Evolutionary conservation across 2,329 filamentous ascomycete genomes (phyloP), one percentile per base, ranked within the genome.

Genomic region (Hypoxylon sp.): DNA sequence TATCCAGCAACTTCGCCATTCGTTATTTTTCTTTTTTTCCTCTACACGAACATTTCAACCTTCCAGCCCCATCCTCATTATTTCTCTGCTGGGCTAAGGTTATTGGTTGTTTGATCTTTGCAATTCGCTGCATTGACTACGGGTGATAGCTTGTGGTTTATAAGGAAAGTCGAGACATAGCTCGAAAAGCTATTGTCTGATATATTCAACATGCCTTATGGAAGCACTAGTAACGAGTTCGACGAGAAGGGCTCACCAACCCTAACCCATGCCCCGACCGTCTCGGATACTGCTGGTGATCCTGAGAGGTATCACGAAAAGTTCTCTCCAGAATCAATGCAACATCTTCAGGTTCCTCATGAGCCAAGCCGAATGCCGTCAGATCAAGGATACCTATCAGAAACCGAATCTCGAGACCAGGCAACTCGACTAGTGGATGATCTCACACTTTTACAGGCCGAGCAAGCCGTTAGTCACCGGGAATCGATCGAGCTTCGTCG

Each of bases 391-490:
- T 70, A 72, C 39, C 17, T 77, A 7, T 74, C 76, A 3, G 63
- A 71, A 4, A 57, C 69, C 42, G 73, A 73, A 44, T 76, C 75
- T 37, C 67, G 74, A 35, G 72, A 76, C 17, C 75, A 78, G 48
- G 74, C 75, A 15, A 74, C 69, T 8, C 70, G 74, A 6, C 60
- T 79, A 19, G 72, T 69, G 11, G 77, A 79, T 47, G 76, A 79
- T 51, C 69, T 79, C 50, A 74, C 73, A 0, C 24, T 79, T n/a
- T 70, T 79, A 2, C 73, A 77, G 58, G 76, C 73, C 11, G 77
- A 79, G 67, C 76, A 72, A 27, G 73, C 74, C 7, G 74, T 77
- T 27, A 77, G 67, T 42, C 69, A 76, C 6, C 44, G 62, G 13
- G 73, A 77, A 50, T 66, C 66, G 3, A 19, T n/a, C 29, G 73